A percentile compares a stretch with the other conserved stretches of the same genome.
These are phyloP conservation scores for Auricularia auricula-judae DNA, from an alignment of 768 basidiomycete species.

Conservation along the genomic window DNA sequence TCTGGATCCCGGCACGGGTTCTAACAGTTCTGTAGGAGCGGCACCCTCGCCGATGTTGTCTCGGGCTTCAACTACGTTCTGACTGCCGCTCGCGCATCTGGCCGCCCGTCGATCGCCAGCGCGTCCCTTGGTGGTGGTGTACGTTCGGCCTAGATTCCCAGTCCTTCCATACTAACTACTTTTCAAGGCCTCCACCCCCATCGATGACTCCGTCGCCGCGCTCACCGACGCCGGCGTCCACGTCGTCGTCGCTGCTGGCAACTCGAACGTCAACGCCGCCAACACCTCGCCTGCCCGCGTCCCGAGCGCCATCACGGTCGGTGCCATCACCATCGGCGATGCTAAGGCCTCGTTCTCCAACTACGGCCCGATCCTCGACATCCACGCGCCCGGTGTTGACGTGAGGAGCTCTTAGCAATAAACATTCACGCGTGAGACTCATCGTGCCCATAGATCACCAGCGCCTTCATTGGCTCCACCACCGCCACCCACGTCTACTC, in stretches of 20 bases:
- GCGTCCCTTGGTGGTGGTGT: slow-evolving; percentile 27
- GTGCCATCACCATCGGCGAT: slow-evolving; percentile 26
- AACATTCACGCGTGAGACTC: neutral
- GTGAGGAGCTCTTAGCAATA: slow-evolving; percentile 13
- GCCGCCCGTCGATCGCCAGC: slow-evolving; percentile 23
- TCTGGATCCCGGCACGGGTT: neutral
- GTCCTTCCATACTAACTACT: neutral
- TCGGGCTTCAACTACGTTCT: slow-evolving; percentile 24
- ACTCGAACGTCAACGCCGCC: slow-evolving; percentile 21
- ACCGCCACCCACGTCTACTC: neutral
- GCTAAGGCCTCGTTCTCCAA: slow-evolving; percentile 27
- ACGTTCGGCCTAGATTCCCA: neutral
- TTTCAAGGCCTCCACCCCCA: slow-evolving; percentile 6
- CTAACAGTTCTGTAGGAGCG: neutral
- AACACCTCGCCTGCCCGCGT: slow-evolving; percentile 26
- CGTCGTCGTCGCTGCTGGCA: slow-evolving; percentile 27
- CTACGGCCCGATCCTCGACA: slow-evolving; percentile 28
- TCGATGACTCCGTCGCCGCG: slow-evolving; percentile 25
- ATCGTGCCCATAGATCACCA: slow-evolving; percentile 12
- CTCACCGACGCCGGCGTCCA: slow-evolving; percentile 21
- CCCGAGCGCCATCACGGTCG: slow-evolving; percentile 28
- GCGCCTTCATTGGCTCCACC: slow-evolving; percentile 6
- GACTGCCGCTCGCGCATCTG: slow-evolving; percentile 10
- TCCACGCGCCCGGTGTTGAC: slow-evolving; percentile 29
- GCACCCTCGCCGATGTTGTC: slow-evolving; percentile 10